phyloP scores from a whole-genome alignment of 257 asterid species.

The Solanum arcanum region DNA sequence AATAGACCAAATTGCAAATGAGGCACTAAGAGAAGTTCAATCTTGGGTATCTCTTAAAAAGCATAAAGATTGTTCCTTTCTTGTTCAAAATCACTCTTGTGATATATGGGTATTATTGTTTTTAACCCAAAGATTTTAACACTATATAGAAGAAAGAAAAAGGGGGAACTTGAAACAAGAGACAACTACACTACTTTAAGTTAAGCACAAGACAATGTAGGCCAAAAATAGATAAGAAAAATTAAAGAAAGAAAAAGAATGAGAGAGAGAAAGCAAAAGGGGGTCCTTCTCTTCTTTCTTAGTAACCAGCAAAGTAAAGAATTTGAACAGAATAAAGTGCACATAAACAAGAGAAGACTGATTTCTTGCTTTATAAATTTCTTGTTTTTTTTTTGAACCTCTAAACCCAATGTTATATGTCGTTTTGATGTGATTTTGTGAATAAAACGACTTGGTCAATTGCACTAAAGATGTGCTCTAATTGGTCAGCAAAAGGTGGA shows the following conservation, averaged over 20 bases:
- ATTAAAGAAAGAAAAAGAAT: conserved; percentile 12
- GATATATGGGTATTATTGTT: not conserved
- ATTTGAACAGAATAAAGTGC: conserved; percentile 82
- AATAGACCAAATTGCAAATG: conserved; percentile 17
- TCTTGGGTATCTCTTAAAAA: not conserved
- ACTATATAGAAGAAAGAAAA: not conserved
- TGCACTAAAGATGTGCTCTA: conserved; percentile 29
- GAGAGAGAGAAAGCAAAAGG: conserved; percentile 13
- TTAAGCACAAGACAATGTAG: conserved; percentile 51
- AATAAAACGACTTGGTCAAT: conserved; percentile 36
- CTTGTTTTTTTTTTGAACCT: conserved; percentile 18
- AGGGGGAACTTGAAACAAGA: not conserved
- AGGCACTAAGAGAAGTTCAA: conserved; percentile 10
- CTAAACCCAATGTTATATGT: conserved; percentile 30
- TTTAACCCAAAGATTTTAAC: not conserved
- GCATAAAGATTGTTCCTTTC: conserved; percentile 20
- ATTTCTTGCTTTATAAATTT: conserved; percentile 6
- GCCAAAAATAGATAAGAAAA: conserved; percentile 31
- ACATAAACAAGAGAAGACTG: conserved; percentile 16
- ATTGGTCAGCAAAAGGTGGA: conserved; percentile 37
- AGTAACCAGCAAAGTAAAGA: conserved; percentile 48
- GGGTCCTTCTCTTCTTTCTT: conserved; percentile 19
- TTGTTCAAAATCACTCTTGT: conserved; percentile 11
- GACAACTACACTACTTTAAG: conserved; percentile 40
- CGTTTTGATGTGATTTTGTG: conserved; percentile 20